A percentile compares a stretch with the other conserved stretches of the same genome.
Evolutionary conservation across 1,284 basidiomycete species (phyloP).

Genomic region (Salmacisia buchloeana): DNA sequence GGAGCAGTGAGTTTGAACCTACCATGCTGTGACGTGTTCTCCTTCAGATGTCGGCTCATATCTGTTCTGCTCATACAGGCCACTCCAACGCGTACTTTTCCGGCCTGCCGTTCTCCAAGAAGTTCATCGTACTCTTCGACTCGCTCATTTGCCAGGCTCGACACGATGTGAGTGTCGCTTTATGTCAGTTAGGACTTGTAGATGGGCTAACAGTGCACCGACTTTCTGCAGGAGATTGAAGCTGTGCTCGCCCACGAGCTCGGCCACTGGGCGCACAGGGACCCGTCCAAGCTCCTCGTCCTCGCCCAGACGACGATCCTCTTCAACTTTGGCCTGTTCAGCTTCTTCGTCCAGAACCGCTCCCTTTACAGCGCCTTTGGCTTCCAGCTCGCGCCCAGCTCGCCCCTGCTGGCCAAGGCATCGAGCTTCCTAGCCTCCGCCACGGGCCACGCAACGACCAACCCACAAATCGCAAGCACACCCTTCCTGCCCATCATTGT

Average conservation of each 20-base stretch:
- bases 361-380: conserved; percentile 78
- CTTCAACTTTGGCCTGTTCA: conserved; percentile 78
- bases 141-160: conserved; percentile 86
- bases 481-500: conserved; percentile 43
- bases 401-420: neutral
- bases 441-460: neutral
- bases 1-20: conserved; percentile 55
- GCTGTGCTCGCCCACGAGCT: conserved; percentile 70
- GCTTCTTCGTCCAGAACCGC: conserved; percentile 76
- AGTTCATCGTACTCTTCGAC: conserved; percentile 80
- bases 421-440: conserved; percentile 14
- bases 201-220: neutral
- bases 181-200: conserved; percentile 68
- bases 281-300: conserved; percentile 79
- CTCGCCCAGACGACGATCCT: conserved; percentile 82
- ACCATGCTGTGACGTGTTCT: too few relatives aligned
- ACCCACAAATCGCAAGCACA: conserved; percentile 17
- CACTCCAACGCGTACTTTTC: conserved; percentile 74
- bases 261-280: conserved; percentile 64
- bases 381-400: conserved; percentile 55
- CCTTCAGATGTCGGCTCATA: neutral
- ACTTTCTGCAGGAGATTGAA: conserved; percentile 34
- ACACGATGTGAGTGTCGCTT: conserved; percentile 59
- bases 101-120: conserved; percentile 45
- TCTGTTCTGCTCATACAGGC: conserved; percentile 49